Evolutionary conservation across 352 stramenopile species (phyloP).

Genomic region (Globisporangium parvum): DNA sequence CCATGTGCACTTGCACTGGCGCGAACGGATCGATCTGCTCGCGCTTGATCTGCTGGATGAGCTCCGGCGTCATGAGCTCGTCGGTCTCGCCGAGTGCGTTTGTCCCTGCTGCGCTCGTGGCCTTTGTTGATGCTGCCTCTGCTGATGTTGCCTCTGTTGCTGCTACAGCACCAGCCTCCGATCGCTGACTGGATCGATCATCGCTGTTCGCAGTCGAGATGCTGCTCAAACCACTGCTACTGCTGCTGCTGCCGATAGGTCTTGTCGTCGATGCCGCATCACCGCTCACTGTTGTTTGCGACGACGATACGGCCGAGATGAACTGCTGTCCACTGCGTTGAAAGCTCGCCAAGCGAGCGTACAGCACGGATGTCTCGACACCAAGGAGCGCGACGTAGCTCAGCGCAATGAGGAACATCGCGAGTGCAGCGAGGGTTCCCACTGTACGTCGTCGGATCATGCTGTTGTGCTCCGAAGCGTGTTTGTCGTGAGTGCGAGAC

Average conservation of each 20-base stretch:
- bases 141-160: neutral
- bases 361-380: neutral
- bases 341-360: neutral
- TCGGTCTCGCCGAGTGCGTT: neutral
- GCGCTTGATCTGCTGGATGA: neutral
- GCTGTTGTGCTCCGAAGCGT: no score
- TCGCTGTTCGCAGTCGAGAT: no score
- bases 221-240: neutral
- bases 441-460: neutral
- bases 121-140: neutral
- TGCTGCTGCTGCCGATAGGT: neutral
- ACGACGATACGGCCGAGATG: neutral
- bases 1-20: slow-evolving; percentile 3
- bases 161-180: no score
- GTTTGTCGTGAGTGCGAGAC: no score
- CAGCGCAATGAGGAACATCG: neutral
- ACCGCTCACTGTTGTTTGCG: neutral
- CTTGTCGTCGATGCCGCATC: neutral
- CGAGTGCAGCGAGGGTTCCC: neutral
- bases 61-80: slow-evolving; percentile 6
- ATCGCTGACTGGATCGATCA: no score
- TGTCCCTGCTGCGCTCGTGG: neutral
- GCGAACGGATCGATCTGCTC: neutral
- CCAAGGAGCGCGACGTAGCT: slow-evolving; percentile 1
- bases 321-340: neutral